These are phyloP conservation scores for Xerocomellus amylosporus DNA, from an alignment of 768 basidiomycete species.

Conservation along the genomic window DNA sequence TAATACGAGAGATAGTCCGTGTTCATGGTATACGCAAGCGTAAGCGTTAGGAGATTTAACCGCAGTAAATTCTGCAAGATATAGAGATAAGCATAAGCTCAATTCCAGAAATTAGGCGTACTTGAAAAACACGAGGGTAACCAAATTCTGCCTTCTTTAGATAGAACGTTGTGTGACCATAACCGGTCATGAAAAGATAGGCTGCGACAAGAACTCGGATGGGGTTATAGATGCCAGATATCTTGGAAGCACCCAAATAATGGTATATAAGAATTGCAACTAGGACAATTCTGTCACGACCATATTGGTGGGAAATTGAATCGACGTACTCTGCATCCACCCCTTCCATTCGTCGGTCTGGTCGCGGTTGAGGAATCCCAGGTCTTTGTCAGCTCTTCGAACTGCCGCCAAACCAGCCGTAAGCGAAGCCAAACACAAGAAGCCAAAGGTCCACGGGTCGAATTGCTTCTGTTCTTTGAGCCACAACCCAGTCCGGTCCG, in stretches of 20 bases:
- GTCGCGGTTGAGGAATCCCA: slow-evolving; percentile 86
- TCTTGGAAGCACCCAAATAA: slow-evolving; percentile 84
- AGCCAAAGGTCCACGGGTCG: slow-evolving; percentile 61
- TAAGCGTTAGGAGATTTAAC: slow-evolving; percentile 77
- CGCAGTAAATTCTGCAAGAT: slow-evolving; percentile 64
- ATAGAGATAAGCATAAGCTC: not conserved
- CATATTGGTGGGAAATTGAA: not conserved
- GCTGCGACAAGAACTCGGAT: slow-evolving; percentile 85
- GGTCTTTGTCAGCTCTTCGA: slow-evolving; percentile 72
- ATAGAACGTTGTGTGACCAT: slow-evolving; percentile 86
- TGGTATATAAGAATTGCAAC: slow-evolving; percentile 92
- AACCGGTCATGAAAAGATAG: slow-evolving; percentile 92
- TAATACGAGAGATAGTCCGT: slow-evolving; percentile 91
- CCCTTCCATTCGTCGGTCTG: slow-evolving; percentile 98
- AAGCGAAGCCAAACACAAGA: slow-evolving; percentile 54
- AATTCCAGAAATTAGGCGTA: slow-evolving; percentile 27
- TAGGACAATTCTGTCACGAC: slow-evolving; percentile 28
- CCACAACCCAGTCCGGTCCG: slow-evolving; percentile 87
- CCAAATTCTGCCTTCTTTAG: slow-evolving; percentile 87
- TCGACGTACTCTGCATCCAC: slow-evolving; percentile 87
- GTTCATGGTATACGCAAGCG: slow-evolving; percentile 87
- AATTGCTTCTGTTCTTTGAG: slow-evolving; percentile 88
- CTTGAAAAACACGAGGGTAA: slow-evolving; percentile 71
- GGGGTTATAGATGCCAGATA: slow-evolving; percentile 91
- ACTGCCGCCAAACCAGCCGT: slow-evolving; percentile 60